Evolutionary conservation across 768 basidiomycete genomes (phyloP), one percentile per base, ranked within the genome.

Genomic region (Russula compacta): DNA sequence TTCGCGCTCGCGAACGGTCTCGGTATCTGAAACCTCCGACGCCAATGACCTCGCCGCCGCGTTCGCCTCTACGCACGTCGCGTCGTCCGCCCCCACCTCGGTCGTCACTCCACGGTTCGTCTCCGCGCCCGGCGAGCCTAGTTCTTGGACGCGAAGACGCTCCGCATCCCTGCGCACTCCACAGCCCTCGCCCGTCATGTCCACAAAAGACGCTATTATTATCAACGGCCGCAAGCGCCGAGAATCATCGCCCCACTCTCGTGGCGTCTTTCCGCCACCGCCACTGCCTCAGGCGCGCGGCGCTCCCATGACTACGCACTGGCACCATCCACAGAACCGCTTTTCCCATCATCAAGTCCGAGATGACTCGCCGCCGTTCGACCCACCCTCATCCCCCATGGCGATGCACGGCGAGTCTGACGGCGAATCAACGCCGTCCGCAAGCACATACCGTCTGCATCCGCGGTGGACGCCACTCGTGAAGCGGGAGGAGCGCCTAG

Each of bases 1-100:
- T 2, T 63, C 61, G 14, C 56, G 56, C 33, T 58, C 61, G 19
- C 61, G 61, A 12, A 58, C 61, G 21, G 52, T 48, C 21, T 62
- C 61, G 11, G 43, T 54, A 38, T 63, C 61, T 17, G 56, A 62
- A 11, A 7, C 48, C 12, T 63, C 61, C 17, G 56, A 61, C 15
- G 24, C 44, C 6, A 39, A 39, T 10, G 61, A 63, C 0, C 52
- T 54, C 11, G 15, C 43, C 8, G 38, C 50, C 1, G 50, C 56
- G 6, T 46, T 57, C 19, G 53, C n/a, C 1, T 53, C 50, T 0
- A 19, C 60, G 36, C 44, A 21, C 6, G 60, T 61, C 44, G 60
- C 54, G 19, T 39, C 60, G n/a, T 46, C 60, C 19, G 10, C 15
- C 3, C 4, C 56, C 24, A 1, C 49, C 19, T 14, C 49, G 1